Base-by-base conservation (phyloP, 2,329 filamentous ascomycete species). In the Fusarium incarnatum region DNA sequence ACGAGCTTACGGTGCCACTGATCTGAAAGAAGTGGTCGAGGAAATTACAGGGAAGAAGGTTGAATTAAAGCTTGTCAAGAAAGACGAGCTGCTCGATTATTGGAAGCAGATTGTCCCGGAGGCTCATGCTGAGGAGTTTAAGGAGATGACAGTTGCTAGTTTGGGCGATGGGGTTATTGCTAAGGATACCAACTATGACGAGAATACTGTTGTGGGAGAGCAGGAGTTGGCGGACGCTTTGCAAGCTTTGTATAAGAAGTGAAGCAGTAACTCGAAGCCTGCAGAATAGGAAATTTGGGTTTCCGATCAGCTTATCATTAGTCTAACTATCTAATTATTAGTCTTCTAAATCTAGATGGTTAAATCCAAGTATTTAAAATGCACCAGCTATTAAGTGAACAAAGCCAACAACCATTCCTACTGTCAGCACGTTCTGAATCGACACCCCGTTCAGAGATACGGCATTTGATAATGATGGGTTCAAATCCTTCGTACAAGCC, bases 1-100 rank as follows among this genome's bases (percentile, higher is more conserved):
- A 1, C 68, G 68, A 7, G 28, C 60, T 7, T 79, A 79, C 34
- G 75, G 73, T 32, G 44, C 78, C 8, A 25, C 65, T 2, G 79
- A 80, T 18, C 61, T 80, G 9, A 73, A 77, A 25, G 42, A 65
- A 0, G 75, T 70, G 0, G 58, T 79, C 2, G 77, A 79, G 10
- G 71, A 74, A 16, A 67, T 74, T 5, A 75, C 68, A 1, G 76
- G 73, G 1, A 78, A 75, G 34, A 46, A 68, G n/a, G 61, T 72
- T 8, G 62, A 75, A 30, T n/a, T 78, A 5, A 62, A 64, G 3
- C 50, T 70, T 4, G 60, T 80, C 2, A 59, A 64, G 48, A 65
- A 65, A 23, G 74, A 73, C 2, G 42, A 73, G 7, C 67, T 80
- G 5, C 64, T 66, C 0, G 65, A 54, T 4, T 79, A 70, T 48